A percentile compares a stretch with the other conserved stretches of the same genome.
phyloP scores from a whole-genome alignment of 2,329 filamentous ascomycete genomes.

The Colletotrichum sojae region DNA sequence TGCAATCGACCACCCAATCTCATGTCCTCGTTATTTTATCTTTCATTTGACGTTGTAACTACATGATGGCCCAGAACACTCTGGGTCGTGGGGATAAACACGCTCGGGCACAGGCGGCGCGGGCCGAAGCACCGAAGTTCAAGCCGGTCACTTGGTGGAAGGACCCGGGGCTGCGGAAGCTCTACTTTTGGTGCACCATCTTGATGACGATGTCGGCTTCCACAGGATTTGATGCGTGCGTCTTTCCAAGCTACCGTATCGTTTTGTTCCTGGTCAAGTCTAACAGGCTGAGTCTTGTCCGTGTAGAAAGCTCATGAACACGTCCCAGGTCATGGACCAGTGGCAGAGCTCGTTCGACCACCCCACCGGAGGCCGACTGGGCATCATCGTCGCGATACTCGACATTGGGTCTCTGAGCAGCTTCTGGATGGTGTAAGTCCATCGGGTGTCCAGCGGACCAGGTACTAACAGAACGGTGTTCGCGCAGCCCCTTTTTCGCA shows the following conservation, averaged over 20 bases:
- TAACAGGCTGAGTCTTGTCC: too few relatives aligned
- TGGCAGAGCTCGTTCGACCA: constrained; percentile 63
- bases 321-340: constrained; percentile 67
- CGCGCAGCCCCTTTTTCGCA: constrained; percentile 46
- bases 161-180: constrained; percentile 68
- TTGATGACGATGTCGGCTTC: constrained; percentile 72
- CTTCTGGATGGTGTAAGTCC: constrained; percentile 56
- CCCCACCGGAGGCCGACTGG: constrained; percentile 56
- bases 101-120: constrained; percentile 44
- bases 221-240: constrained; percentile 68
- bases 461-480: background rate
- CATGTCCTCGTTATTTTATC: too few relatives aligned
- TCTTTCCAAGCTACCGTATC: too few relatives aligned
- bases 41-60: too few relatives aligned
- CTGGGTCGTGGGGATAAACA: background rate
- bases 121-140: constrained; percentile 63
- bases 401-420: constrained; percentile 64
- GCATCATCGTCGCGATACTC: constrained; percentile 65
- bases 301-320: constrained; percentile 67
- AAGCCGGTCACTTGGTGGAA: constrained; percentile 68
- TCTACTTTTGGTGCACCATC: constrained; percentile 67
- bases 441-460: constrained; percentile 50
- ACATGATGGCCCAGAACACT: background rate
- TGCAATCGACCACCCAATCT: too few relatives aligned
- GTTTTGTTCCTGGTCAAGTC: too few relatives aligned